Percentiles rank a stretch among this genome's conserved stretches.
Evolutionary conservation across 2,329 filamentous ascomycete genomes (phyloP).

Genomic region (Colletotrichum trifolii): DNA sequence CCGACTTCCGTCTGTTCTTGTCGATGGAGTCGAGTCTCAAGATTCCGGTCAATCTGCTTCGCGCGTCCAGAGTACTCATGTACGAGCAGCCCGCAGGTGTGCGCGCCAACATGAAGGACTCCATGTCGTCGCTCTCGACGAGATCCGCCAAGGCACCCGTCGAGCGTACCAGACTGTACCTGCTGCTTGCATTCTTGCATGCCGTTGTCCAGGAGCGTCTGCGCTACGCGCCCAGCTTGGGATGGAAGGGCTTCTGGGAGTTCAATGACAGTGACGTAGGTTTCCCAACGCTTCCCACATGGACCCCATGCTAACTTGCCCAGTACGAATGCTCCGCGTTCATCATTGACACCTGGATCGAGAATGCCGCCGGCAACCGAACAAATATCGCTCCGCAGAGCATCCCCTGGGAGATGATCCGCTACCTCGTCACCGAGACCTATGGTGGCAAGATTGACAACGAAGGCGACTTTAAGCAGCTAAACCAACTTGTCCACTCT

Average conservation of each 20-base stretch:
- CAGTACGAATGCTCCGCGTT: slow-evolving; percentile 97
- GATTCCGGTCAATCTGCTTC: slow-evolving; percentile 95
- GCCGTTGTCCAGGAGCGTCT: slow-evolving; percentile 95
- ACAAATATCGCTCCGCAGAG: slow-evolving; percentile 94
- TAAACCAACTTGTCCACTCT: slow-evolving; percentile 77
- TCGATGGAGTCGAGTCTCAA: slow-evolving; percentile 98
- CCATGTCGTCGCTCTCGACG: slow-evolving; percentile 82
- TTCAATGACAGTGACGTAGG: slow-evolving; percentile 99
- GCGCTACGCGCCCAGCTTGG: slow-evolving; percentile 90
- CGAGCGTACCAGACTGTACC: slow-evolving; percentile 88
- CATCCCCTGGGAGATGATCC: slow-evolving; percentile 96
- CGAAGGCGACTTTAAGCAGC: slow-evolving; percentile 81
- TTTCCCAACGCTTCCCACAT: slow-evolving; percentile 41
- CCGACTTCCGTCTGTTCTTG: slow-evolving; percentile 93
- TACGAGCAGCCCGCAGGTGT: slow-evolving; percentile 98
- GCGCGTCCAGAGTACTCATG: slow-evolving; percentile 93
- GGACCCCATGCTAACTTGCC: slow-evolving; percentile 22
- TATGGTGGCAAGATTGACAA: slow-evolving; percentile 99
- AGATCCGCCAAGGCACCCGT: slow-evolving; percentile 85
- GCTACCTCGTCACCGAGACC: slow-evolving; percentile 89
- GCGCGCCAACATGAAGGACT: slow-evolving; percentile 98
- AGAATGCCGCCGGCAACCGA: slow-evolving; percentile 81
- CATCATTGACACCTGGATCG: slow-evolving; percentile 96
- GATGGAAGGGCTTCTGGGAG: slow-evolving; percentile 99
- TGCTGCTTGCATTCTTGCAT: slow-evolving; percentile 93